Conservation (phyloP, 208 protist genomes). For the Eutreptiella sp. region DNA sequence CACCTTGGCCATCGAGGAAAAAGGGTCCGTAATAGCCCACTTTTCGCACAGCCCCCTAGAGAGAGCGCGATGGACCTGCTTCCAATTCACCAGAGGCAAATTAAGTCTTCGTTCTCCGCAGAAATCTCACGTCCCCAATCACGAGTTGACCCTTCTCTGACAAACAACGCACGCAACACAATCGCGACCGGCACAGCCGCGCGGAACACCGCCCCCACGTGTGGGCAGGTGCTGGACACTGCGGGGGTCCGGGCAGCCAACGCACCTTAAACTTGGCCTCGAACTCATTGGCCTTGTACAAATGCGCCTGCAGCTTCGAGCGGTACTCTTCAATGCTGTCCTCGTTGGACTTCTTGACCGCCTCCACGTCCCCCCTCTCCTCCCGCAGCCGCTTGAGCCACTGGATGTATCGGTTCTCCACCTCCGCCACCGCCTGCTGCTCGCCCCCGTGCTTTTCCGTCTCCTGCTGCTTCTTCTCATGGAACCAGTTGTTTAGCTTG, state of each 20-base stretch:
- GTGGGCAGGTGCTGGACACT: not conserved
- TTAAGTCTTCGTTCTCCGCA: no score
- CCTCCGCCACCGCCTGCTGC: slow-evolving; percentile 34
- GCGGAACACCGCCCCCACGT: not conserved
- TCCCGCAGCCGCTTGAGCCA: slow-evolving; percentile 56
- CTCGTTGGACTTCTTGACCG: slow-evolving; percentile 10
- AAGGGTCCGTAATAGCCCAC: no score
- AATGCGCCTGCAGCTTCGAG: not conserved
- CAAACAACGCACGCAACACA: no score
- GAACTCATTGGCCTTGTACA: not conserved
- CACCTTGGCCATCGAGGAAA: no score
- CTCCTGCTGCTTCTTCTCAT: slow-evolving; percentile 53
- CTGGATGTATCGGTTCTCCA: slow-evolving; percentile 64
- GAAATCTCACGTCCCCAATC: no score
- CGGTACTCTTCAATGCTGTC: slow-evolving; percentile 31
- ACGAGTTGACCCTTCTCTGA: no score
- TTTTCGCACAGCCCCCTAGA: no score
- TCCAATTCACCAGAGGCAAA: no score
- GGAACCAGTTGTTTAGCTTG: slow-evolving; percentile 57
- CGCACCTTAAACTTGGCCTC: not conserved
- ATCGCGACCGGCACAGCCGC: no score
- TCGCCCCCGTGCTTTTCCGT: slow-evolving; percentile 42
- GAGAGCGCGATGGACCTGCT: no score
- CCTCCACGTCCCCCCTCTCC: slow-evolving; percentile 43
- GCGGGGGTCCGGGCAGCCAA: not conserved